Base-by-base conservation (phyloP, 257 asterid species). In the Verbena officinalis region DNA sequence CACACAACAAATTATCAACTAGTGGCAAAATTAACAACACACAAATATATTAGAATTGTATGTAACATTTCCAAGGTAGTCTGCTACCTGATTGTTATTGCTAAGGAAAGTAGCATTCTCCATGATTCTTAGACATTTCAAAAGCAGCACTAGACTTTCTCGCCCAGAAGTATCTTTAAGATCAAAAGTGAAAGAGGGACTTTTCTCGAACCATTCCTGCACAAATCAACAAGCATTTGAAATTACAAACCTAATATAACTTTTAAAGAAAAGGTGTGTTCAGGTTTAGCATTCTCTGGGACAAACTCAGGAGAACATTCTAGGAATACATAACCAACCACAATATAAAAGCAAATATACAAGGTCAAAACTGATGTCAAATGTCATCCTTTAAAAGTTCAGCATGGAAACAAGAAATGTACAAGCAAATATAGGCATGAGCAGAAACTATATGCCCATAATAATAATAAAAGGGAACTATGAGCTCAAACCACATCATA, bases 71-170 rank as follows among this genome's bases (percentile, higher is more conserved):
- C n/a, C n/a, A 56, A 40, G 54, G 9, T 44, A 38, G 62, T 48
- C 44, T 19, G 9, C 24, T 74, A 86, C 96, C 96, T 89, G 96
- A 71, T 82, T 89, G 59, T 83, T 83, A 67, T 70, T 67, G 77
- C 96, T 89, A 49, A 84, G 87, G 69, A 86, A 89, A 45, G 95
- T 80, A 55, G 93, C 89, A 70, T 89, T 86, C 76, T 89, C 96
- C 96, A 84, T 89, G 75, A 86, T 79, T 76, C 83, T 86, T 74
- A 89, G 79, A 69, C 95, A 89, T 78, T 86, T 89, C 77, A 89
- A 73, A 65, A 86, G 93, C 78, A 86, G 73, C 36, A 71, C 79
- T 49, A 89, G 73, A 75, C 93, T 84, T 73, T 86, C 93, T 11
- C 76, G 57, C 63, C 72, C 84, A 13, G 12, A 49, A 72, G 43